phyloP scores from a whole-genome alignment of 2,329 filamentous ascomycete species.

The Cladophialophora exuberans region DNA sequence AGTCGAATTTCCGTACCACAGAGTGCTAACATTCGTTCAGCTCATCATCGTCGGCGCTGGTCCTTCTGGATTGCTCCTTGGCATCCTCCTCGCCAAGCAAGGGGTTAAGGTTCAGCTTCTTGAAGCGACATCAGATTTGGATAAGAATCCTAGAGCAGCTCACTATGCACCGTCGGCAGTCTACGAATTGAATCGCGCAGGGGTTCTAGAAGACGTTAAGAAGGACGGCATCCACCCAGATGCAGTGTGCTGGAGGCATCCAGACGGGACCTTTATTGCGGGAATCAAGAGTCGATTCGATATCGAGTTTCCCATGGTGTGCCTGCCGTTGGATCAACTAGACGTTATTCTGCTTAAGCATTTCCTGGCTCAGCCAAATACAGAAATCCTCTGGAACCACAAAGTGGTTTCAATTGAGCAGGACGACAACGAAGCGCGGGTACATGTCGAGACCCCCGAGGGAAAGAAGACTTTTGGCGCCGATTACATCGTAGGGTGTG shows the following conservation, averaged over 20 bases:
- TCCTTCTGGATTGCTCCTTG: constrained; percentile 39
- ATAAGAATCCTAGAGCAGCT: constrained; percentile 64
- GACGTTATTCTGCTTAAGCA: constrained; percentile 47
- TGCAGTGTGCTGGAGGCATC: constrained; percentile 51
- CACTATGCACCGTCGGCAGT: constrained; percentile 65
- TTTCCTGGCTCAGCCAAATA: constrained; percentile 39
- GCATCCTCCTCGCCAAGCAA: constrained; percentile 39
- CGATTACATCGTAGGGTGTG: constrained; percentile 49
- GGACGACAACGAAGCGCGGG: constrained; percentile 24
- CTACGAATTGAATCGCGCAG: constrained; percentile 62
- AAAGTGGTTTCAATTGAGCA: constrained; percentile 34
- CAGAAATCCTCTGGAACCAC: constrained; percentile 51
- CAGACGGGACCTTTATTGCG: constrained; percentile 42
- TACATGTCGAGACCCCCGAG: constrained; percentile 21
- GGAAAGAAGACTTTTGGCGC: constrained; percentile 24
- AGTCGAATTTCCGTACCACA: not conserved
- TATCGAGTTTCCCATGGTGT: constrained; percentile 45
- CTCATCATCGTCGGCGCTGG: constrained; percentile 39
- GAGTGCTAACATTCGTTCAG: constrained; percentile 7
- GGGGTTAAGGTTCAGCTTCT: constrained; percentile 45
- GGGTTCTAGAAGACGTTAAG: constrained; percentile 58
- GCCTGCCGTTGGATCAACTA: constrained; percentile 50
- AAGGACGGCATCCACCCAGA: constrained; percentile 46
- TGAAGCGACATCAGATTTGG: constrained; percentile 58
- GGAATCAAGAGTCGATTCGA: constrained; percentile 28